Conservation (phyloP, 257 asterid species). For the Phtheirospermum japonicum region DNA sequence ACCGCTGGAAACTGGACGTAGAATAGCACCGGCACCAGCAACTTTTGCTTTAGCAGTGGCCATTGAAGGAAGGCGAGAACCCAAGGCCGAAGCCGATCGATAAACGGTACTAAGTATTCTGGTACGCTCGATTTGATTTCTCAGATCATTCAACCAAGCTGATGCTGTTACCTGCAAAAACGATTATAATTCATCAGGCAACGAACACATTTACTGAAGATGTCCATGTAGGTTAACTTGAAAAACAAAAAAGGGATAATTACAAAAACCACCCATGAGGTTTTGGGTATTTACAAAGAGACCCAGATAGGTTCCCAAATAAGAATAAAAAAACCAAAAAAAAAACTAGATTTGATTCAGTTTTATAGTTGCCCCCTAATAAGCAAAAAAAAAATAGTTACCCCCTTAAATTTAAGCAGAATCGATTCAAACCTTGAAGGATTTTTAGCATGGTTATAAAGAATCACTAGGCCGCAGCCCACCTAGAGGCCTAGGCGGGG, state of each 20-base stretch:
- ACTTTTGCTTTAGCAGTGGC: conserved; percentile 93
- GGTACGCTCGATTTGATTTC: conserved; percentile 88
- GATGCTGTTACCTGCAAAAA: conserved; percentile 86
- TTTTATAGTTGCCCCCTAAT: neutral
- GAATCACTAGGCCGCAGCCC: no score
- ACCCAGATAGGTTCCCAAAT: no score
- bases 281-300: no score
- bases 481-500: no score
- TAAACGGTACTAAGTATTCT: conserved; percentile 91
- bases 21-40: conserved; percentile 96
- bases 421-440: no score
- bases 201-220: neutral
- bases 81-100: conserved; percentile 96
- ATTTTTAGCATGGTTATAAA: no score
- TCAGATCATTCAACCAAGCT: conserved; percentile 94
- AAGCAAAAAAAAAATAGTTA: neutral
- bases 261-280: neutral
- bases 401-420: no score
- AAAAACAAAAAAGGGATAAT: no score
- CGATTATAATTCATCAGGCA: conserved; percentile 13
- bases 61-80: conserved; percentile 97
- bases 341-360: no score
- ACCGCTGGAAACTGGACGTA: conserved; percentile 87
- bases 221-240: neutral
- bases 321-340: no score